Percentiles rank a stretch among this genome's conserved stretches.
Evolutionary conservation across 1,284 basidiomycete species (phyloP).

Genomic region (Baeospora myosura): DNA sequence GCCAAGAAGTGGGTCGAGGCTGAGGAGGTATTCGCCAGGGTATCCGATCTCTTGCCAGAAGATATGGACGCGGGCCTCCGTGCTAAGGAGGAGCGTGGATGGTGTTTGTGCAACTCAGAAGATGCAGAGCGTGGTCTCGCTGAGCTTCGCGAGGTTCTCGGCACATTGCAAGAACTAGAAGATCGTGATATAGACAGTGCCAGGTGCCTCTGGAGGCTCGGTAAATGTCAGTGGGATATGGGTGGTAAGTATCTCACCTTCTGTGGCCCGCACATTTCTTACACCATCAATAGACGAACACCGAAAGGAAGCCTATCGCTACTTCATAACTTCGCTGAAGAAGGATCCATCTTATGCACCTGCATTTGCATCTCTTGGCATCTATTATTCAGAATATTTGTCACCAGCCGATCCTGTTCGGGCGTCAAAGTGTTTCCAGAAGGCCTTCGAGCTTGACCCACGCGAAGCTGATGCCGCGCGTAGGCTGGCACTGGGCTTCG

Average conservation of each 20-base stretch:
- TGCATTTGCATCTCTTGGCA: conserved; percentile 88
- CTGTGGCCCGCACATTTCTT: conserved; percentile 2
- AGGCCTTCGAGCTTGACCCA: conserved; percentile 95
- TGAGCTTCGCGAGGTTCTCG: conserved; percentile 55
- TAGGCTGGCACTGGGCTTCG: conserved; percentile 82
- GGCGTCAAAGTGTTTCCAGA: conserved; percentile 95
- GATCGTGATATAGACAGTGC: conserved; percentile 57
- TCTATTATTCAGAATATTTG: conserved; percentile 80
- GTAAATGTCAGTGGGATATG: conserved; percentile 71
- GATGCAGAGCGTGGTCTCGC: conserved; percentile 45
- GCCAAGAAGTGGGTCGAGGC: conserved; percentile 70
- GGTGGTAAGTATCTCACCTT: conserved; percentile 46
- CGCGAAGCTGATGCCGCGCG: conserved; percentile 82
- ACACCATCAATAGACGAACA: conserved; percentile 26
- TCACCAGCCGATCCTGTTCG: conserved; percentile 74
- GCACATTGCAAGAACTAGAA: conserved; percentile 46
- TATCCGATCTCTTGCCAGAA: conserved; percentile 39
- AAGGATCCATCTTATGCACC: conserved; percentile 76
- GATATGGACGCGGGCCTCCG: conserved; percentile 50
- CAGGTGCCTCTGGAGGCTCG: conserved; percentile 79
- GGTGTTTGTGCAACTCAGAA: conserved; percentile 70
- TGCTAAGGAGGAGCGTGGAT: conserved; percentile 78
- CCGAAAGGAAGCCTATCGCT: conserved; percentile 64
- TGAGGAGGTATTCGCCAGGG: conserved; percentile 49
- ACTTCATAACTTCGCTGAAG: conserved; percentile 82